Percentiles rank a stretch among this genome's conserved stretches.
These are phyloP conservation scores for Zanthoxylum bungeanum DNA, from an alignment of 345 rosid species.

Conservation along the genomic window DNA sequence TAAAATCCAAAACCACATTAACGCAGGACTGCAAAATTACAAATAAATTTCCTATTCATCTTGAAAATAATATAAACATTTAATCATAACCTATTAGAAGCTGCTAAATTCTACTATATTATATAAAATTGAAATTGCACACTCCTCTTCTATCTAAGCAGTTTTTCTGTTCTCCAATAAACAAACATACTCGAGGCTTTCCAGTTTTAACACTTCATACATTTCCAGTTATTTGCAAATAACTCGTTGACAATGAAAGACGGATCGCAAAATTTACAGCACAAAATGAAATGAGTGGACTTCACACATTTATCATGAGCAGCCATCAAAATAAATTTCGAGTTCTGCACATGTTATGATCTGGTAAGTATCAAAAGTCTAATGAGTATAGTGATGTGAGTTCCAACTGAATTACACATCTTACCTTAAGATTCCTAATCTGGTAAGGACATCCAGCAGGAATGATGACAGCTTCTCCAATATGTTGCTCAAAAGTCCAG, in stretches of 20 bases:
- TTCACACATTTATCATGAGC: neutral
- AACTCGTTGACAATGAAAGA: neutral
- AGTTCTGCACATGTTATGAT: neutral
- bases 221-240: neutral
- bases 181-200: neutral
- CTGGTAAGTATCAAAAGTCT: neutral
- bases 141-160: neutral
- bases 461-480: slow-evolving; percentile 90
- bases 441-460: slow-evolving; percentile 98
- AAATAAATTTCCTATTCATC: slow-evolving; percentile 8
- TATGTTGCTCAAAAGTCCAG: slow-evolving; percentile 88
- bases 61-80: neutral
- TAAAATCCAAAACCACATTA: slow-evolving; percentile 76
- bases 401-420: neutral
- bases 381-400: neutral
- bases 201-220: neutral
- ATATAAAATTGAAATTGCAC: neutral
- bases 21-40: slow-evolving; percentile 76
- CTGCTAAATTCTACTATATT: neutral
- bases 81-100: neutral
- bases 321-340: neutral
- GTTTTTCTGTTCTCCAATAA: neutral
- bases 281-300: neutral
- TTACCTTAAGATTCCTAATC: slow-evolving; percentile 78
- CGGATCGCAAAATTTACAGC: neutral